Base-by-base conservation (phyloP, 2,329 filamentous ascomycete genomes). In the Cercospora citrullina region DNA sequence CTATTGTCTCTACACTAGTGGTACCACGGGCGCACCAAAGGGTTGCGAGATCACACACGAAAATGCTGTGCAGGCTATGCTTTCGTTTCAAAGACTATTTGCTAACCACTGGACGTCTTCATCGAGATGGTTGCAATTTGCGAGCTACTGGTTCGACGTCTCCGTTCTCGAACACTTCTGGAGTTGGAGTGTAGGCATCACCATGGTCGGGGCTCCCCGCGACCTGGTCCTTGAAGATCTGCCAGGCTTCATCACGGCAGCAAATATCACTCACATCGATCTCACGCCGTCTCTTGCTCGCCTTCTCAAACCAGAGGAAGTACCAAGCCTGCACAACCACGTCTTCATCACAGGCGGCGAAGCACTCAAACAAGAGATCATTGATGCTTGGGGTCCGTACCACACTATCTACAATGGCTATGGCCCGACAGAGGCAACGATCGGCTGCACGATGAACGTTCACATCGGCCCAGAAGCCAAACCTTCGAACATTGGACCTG, bases 341-440 rank as follows among this genome's bases (percentile, higher is more conserved):
- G 91, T 97, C 0, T 97, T 97, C 77, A 97, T 97, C 72, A 97
- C 94, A 0, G 94, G 94, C 7, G 94, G 94, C 2, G 94, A 97
- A 77, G 89, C 91, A 62, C 82, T 97, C 18, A 94, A 92, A 73
- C 92, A 95, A 75, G 94, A 97, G 70, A 96, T 97, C 59, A 83
- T 97, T 1, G 91, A 96, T 73, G 86, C 84, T 0, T 97, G 94
- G 94, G 94, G 94, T 0, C 85, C 89, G 0, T 86, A 89, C 66
- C 85, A 85, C 1, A 92, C 93, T 53, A 93, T 98, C 14, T 94
- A 96, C 82, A 97, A 97, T 74, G 93, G 93, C 2, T 84, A 97
- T 72, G 94, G 94, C 0, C 94, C 94, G 1, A 97, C 94, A 0
- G 94, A 97, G 78, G 91, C 92, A 0, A 97, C 94, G 0, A 97